Conservation (phyloP, 495 filamentous ascomycete genomes). For the Venustampulla echinocandica region DNA sequence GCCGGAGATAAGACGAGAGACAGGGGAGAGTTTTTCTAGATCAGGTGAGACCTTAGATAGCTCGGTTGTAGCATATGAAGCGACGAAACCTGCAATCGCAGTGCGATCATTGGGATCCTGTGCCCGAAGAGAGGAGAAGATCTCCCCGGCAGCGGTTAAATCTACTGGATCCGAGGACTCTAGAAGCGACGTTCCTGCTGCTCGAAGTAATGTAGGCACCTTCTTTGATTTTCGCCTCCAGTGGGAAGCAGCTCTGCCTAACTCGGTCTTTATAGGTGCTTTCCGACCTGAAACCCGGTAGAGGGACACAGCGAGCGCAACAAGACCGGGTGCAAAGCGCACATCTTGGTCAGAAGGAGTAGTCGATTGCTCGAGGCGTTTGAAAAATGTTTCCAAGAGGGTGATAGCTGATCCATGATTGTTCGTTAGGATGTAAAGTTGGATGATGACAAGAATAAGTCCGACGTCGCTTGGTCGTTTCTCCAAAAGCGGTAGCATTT, state of each 20-base stretch:
- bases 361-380: constrained; percentile 57
- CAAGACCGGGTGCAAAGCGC: constrained; percentile 77
- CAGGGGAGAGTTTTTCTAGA: constrained; percentile 53
- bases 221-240: constrained; percentile 52
- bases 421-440: constrained; percentile 67
- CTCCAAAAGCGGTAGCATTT: constrained; percentile 65
- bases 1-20: constrained; percentile 54
- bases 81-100: constrained; percentile 72
- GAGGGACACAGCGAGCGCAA: constrained; percentile 73
- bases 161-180: constrained; percentile 61
- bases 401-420: constrained; percentile 70
- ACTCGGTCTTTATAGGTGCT: constrained; percentile 55
- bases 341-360: constrained; percentile 50
- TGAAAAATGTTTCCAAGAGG: constrained; percentile 66
- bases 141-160: constrained; percentile 55
- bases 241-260: constrained; percentile 74
- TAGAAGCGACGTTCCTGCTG: constrained; percentile 71
- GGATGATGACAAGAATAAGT: constrained; percentile 70
- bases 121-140: constrained; percentile 61
- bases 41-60: constrained; percentile 51
- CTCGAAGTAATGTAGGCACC: constrained; percentile 54
- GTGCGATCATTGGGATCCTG: constrained; percentile 53
- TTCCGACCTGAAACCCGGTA: constrained; percentile 76
- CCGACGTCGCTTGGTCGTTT: constrained; percentile 76
- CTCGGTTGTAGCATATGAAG: constrained; percentile 64